phyloP scores from a whole-genome alignment of 768 basidiomycete genomes.

The Sporobolomyces roseus region DNA sequence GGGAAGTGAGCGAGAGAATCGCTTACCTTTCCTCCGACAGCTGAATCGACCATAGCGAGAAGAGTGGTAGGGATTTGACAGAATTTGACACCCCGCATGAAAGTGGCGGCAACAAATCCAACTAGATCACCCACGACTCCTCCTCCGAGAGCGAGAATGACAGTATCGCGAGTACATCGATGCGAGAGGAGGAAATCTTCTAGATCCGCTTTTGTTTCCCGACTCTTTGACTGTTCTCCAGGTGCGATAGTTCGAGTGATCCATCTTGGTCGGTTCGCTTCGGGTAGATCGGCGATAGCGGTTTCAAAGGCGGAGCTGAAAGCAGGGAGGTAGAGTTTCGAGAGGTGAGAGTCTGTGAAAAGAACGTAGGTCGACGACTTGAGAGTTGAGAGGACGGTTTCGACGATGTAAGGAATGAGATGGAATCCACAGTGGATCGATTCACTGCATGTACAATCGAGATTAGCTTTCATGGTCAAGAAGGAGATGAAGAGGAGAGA shows the following conservation, averaged over 20 bases:
- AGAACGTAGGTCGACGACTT: conserved; percentile 64
- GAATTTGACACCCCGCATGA: conserved; percentile 92
- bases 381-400: conserved; percentile 41
- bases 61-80: conserved; percentile 95
- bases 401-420: conserved; percentile 72
- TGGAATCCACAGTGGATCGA: conserved; percentile 93
- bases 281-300: conserved; percentile 44
- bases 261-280: conserved; percentile 59
- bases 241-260: conserved; percentile 74
- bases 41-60: conserved; percentile 97
- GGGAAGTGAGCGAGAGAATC: too few relatives aligned
- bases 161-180: conserved; percentile 86
- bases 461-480: too few relatives aligned
- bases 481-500: neutral
- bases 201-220: conserved; percentile 84
- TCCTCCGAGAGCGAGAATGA: conserved; percentile 88
- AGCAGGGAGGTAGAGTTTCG: conserved; percentile 66
- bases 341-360: conserved; percentile 87
- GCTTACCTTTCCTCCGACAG: conserved; percentile 79
- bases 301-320: conserved; percentile 65
- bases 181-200: conserved; percentile 88
- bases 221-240: conserved; percentile 86
- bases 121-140: conserved; percentile 96
- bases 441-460: conserved; percentile 71
- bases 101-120: conserved; percentile 90